These are phyloP conservation scores for Pelargonium myrrhifolium DNA, from an alignment of 441 rosid genomes.

Conservation along the genomic window DNA sequence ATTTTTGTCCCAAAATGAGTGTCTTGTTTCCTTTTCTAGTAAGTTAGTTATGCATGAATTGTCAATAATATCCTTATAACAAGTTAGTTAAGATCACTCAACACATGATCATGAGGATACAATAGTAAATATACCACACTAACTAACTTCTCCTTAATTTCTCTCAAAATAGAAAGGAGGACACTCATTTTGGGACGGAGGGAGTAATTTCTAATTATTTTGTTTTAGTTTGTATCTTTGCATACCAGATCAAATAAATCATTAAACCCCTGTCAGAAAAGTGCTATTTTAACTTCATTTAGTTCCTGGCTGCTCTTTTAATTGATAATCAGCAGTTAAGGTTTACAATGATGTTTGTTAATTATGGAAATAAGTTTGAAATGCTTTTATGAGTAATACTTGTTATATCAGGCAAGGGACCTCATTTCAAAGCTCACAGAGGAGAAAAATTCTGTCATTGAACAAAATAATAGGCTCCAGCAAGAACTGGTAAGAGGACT, in stretches of 20 bases:
- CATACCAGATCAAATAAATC: neutral
- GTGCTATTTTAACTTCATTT: neutral
- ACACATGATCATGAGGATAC: too few relatives aligned
- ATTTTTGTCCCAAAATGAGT: too few relatives aligned
- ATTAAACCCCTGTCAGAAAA: neutral
- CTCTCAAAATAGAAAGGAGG: too few relatives aligned
- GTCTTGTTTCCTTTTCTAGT: too few relatives aligned
- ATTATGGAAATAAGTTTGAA: neutral
- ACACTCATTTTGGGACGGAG: too few relatives aligned
- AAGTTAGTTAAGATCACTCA: too few relatives aligned
- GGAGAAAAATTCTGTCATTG: conserved; percentile 54
- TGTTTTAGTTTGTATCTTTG: neutral
- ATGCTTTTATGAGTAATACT: neutral
- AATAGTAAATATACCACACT: too few relatives aligned
- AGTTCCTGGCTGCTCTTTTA: neutral
- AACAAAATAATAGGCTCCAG: conserved; percentile 53
- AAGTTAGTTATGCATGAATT: too few relatives aligned
- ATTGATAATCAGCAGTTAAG: neutral
- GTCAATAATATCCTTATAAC: too few relatives aligned
- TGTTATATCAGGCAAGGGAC: conserved; percentile 45
- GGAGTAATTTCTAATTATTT: neutral
- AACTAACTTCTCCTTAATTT: too few relatives aligned
- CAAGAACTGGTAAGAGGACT: conserved; percentile 59
- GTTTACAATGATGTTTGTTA: neutral
- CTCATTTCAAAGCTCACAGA: conserved; percentile 53